phyloP scores from a whole-genome alignment of 2,329 filamentous ascomycete species.

The Colletotrichum tanaceti region DNA sequence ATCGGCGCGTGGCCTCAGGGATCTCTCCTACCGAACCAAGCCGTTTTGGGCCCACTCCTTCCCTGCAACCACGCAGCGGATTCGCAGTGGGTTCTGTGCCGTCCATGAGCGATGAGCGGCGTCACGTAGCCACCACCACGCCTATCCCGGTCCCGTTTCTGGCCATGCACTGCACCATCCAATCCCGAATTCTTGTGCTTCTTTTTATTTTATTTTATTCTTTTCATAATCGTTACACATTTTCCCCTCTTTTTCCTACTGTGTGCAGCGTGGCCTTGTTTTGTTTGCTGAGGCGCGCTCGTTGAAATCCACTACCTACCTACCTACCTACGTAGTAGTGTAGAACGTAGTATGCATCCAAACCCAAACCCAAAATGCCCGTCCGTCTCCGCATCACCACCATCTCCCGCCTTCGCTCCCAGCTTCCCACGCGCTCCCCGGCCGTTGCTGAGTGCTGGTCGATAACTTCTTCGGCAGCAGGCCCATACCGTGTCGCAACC shows the following conservation, averaged over 20 bases:
- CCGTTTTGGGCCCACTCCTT: constrained; percentile 37
- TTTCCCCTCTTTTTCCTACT: not conserved
- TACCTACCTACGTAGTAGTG: no score
- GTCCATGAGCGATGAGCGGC: constrained; percentile 26
- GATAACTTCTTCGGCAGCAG: not conserved
- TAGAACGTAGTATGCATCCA: no score
- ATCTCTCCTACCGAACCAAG: constrained; percentile 36
- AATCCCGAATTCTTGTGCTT: constrained; percentile 11
- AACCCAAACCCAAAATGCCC: no score
- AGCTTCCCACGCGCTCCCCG: no score
- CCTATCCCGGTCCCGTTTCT: constrained; percentile 18
- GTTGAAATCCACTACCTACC: no score
- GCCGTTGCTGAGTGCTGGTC: not conserved
- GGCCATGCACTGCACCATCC: constrained; percentile 26
- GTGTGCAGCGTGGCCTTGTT: not conserved
- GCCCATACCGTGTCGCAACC: constrained; percentile 4
- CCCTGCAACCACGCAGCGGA: constrained; percentile 42
- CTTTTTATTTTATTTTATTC: not conserved
- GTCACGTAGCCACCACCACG: constrained; percentile 41
- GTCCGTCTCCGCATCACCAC: no score
- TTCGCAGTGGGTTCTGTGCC: constrained; percentile 11
- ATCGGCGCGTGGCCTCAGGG: constrained; percentile 43
- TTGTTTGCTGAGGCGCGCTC: no score
- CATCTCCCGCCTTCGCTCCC: no score
- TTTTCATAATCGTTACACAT: not conserved